phyloP scores from a whole-genome alignment of 805 yeast species.

The Saturnispora serradocipensis region DNA sequence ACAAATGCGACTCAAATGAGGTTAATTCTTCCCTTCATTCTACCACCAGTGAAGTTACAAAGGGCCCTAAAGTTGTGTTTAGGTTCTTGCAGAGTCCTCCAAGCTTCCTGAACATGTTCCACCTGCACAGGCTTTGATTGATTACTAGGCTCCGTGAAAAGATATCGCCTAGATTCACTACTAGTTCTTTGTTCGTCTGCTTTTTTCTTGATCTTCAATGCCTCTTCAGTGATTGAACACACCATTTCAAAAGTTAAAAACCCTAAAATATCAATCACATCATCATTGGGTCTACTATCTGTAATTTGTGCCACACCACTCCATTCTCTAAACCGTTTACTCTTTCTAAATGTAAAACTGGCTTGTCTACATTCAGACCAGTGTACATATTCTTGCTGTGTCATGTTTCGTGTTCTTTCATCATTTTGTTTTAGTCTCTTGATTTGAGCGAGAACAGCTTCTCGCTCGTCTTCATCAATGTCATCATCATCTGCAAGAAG shows the following conservation, averaged over 20 bases:
- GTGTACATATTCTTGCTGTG: constrained; percentile 94
- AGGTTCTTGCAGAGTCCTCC: constrained; percentile 63
- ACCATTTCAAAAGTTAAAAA: constrained; percentile 95
- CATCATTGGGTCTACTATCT: constrained; percentile 90
- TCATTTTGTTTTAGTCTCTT: constrained; percentile 87
- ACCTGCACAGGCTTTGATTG: constrained; percentile 70
- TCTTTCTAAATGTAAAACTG: constrained; percentile 87
- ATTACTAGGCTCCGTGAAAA: constrained; percentile 87
- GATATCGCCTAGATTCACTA: constrained; percentile 39
- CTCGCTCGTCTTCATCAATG: constrained; percentile 77
- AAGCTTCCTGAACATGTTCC: constrained; percentile 80
- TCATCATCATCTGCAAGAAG: constrained; percentile 53
- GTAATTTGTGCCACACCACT: constrained; percentile 77
- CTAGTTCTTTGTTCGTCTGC: constrained; percentile 32
- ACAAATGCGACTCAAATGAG: constrained; percentile 28
- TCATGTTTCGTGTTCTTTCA: constrained; percentile 88
- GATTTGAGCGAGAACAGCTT: constrained; percentile 80
- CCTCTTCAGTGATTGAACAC: constrained; percentile 87
- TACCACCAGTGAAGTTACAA: constrained; percentile 66
- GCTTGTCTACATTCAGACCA: constrained; percentile 99
- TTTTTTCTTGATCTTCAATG: constrained; percentile 60
- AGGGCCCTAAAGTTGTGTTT: constrained; percentile 53
- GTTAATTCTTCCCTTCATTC: constrained; percentile 42
- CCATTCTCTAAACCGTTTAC: constrained; percentile 95
- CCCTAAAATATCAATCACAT: constrained; percentile 91